Base-by-base conservation (phyloP, 2,329 filamentous ascomycete species). In the Thermothelomyces thermophilus region DNA sequence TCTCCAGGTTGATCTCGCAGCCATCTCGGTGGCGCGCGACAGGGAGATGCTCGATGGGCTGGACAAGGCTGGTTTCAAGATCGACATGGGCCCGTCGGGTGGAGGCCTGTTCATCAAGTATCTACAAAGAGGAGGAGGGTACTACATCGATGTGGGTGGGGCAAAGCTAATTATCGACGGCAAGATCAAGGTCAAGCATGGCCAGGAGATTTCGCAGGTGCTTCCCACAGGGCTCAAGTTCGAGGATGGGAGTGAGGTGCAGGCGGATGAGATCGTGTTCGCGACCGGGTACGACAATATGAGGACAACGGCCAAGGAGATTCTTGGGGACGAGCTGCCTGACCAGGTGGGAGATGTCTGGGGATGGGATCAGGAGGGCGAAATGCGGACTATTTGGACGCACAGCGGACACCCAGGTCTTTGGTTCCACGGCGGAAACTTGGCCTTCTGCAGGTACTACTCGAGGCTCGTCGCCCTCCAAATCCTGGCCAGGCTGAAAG, bases 261-360 rank as follows among this genome's bases (percentile, higher is more conserved):
- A 77, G 16, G 80, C 81, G 0, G 82, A 86, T 54, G 73, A 84
- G 54, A 74, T 86, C 8, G 73, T 86, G 0, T 71, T 83, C 36
- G 80, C 80, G 0, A 84, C 80, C 0, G 80, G 79, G 0, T 86
- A 84, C 57, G 75, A 82, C 53, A 86, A 84, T 60, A 88, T 87
- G 83, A 71, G 73, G 10, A 81, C 77, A 0, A 77, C 77, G 17
- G 78, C 82, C 1, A 67, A 77, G n/a, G 70, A 71, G 28, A 76
- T 84, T 17, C 73, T 87, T 47, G 84, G 83, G 0, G 73, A 82
- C 26, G 71, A 74, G 16, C 69, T 86, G 9, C 82, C 79, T 0
- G 75, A 80, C 45, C 69, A 71, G 22, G 73, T 82, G 4, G 68
- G 68, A 2, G 79, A 82, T 56, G 74, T 83, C 14, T 85, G 82